These are phyloP conservation scores for Verticillium dahliae DNA, from an alignment of 2,329 filamentous ascomycete species.

Conservation along the genomic window DNA sequence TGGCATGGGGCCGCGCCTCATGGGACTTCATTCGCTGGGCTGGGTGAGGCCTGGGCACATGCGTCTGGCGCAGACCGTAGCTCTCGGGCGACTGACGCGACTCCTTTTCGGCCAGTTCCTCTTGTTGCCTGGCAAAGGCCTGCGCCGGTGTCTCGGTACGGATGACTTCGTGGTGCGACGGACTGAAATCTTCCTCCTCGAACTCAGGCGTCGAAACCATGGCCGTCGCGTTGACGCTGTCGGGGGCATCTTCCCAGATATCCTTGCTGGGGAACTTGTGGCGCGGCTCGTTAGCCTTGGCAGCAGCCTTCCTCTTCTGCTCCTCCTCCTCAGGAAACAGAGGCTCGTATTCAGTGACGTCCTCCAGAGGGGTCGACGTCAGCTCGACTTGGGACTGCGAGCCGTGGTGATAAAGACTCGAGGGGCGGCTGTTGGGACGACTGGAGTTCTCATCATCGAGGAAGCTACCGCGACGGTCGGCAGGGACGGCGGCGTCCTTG, in stretches of 20 bases:
- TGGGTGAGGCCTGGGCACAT: slow-evolving; percentile 26
- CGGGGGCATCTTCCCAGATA: slow-evolving; percentile 94
- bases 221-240: slow-evolving; percentile 70
- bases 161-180: slow-evolving; percentile 22
- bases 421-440: slow-evolving; percentile 57
- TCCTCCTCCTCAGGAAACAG: slow-evolving; percentile 76
- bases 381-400: slow-evolving; percentile 45
- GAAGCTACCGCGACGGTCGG: slow-evolving; percentile 56
- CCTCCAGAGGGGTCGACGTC: slow-evolving; percentile 66
- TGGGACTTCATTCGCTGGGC: slow-evolving; percentile 15
- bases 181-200: slow-evolving; percentile 11
- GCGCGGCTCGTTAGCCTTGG: slow-evolving; percentile 46
- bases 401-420: slow-evolving; percentile 48
- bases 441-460: slow-evolving; percentile 53
- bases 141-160: slow-evolving; percentile 50
- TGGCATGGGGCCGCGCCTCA: slow-evolving; percentile 49
- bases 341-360: slow-evolving; percentile 91
- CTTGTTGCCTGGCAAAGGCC: slow-evolving; percentile 59
- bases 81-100: slow-evolving; percentile 33
- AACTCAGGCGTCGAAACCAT: slow-evolving; percentile 77
- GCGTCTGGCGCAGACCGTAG: slow-evolving; percentile 37
- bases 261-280: slow-evolving; percentile 88
- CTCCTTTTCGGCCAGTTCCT: slow-evolving; percentile 57
- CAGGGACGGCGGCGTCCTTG: slow-evolving; percentile 77
- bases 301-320: slow-evolving; percentile 28